Evolutionary conservation across 2,329 filamentous ascomycete species (phyloP).

Genomic region (Colletotrichum sublineola): DNA sequence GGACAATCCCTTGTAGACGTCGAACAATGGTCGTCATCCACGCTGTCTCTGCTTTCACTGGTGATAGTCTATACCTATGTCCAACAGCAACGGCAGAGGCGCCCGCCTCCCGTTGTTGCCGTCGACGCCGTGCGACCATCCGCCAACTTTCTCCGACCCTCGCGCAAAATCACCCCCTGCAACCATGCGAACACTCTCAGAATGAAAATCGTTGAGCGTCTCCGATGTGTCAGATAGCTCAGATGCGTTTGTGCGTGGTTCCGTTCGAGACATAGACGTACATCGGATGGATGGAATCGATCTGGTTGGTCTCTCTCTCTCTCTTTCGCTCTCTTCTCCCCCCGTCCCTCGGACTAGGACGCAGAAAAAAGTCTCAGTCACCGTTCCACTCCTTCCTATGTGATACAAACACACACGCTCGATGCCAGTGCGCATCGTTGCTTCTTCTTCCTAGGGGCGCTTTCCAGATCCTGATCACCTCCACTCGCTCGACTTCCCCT

Average conservation of each 20-base stretch:
- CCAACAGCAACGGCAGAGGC: slow-evolving; percentile 16
- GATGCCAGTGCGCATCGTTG: slow-evolving; percentile 7
- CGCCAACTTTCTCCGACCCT: not conserved
- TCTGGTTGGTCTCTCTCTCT: not conserved
- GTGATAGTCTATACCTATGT: not conserved
- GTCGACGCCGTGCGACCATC: not conserved
- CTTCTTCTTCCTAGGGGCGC: not conserved
- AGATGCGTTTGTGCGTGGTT: slow-evolving; percentile 11
- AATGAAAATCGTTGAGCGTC: not conserved
- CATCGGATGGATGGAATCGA: not conserved
- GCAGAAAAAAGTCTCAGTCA: not conserved
- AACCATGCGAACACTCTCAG: not conserved
- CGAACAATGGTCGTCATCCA: no score
- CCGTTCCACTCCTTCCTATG: no score
- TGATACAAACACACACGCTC: slow-evolving; percentile 14
- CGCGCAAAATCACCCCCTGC: not conserved
- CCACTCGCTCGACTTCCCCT: not conserved
- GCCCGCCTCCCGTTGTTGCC: not conserved
- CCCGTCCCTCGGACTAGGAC: slow-evolving; percentile 8
- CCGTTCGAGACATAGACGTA: not conserved
- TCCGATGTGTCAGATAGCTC: not conserved
- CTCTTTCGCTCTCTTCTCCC: not conserved
- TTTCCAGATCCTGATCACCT: not conserved
- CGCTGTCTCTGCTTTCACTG: no score
- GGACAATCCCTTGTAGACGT: no score